Evolutionary conservation across 495 filamentous ascomycete species (phyloP), one percentile per base, ranked within the genome.

Genomic region (Xylaria cubensis): DNA sequence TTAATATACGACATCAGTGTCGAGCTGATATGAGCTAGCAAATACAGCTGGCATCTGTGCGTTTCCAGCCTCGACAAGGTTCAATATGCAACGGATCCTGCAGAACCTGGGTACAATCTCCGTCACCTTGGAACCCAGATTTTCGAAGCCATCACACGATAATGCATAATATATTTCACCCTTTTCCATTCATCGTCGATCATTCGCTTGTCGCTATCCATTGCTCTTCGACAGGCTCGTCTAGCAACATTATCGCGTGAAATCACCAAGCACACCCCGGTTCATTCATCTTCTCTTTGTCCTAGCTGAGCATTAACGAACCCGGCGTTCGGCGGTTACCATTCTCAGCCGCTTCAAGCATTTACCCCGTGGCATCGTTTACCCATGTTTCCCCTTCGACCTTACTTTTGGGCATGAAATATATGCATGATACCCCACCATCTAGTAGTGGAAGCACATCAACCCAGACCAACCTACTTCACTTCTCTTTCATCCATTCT

Each of bases 91-190:
- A 69, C 36, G 21, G 51, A 59, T 7, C 32, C 53, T 36, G 21
- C 17, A 7, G 42, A 61, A 29, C 24, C 29, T 50, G 46, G 29
- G 44, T 4, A 56, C 36, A 53, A 50, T n/a, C 17, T 39, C n/a
- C n/a, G 4, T 32, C 44, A 29, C 44, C 21, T 55, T 46, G 24
- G 36, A 61, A 15, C 39, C 50, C 13, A 26, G 61, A n/a, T 32
- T 24, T 65, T 59, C 61, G 39, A 61, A 72, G 21, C 21, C 63
- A 53, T 67, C 70, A 59, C 53, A 72, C 63, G 63, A 79, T 78
- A 79, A 79, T 79, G 74, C 76, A 78, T 79, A 79, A 78, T 79
- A 75, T 79, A 74, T 36, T 76, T 70, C 70, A 24, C 39, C 55
- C 55, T 62, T 56, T 64, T 67, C 69, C 51, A 62, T 67, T 73